Percentiles rank a stretch among this genome's conserved stretches.
These are phyloP conservation scores for Debaryomyces maramus DNA, from an alignment of 805 yeast species.

Conservation along the genomic window DNA sequence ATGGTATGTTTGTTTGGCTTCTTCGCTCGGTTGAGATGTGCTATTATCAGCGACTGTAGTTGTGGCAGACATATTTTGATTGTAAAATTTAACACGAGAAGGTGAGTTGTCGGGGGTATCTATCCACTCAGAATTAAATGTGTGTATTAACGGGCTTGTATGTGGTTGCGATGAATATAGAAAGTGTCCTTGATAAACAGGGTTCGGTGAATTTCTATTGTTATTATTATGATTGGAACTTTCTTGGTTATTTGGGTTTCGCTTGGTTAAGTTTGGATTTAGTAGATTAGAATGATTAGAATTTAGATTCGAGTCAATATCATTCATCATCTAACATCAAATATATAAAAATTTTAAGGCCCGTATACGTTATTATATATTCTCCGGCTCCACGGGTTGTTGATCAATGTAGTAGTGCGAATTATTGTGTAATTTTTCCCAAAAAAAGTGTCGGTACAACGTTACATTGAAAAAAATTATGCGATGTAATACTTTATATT, in stretches of 20 bases:
- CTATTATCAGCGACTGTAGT: conserved; percentile 9
- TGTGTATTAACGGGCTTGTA: conserved; percentile 7
- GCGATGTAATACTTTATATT: not conserved
- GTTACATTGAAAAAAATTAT: not conserved
- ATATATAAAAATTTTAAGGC: not conserved
- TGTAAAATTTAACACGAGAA: conserved; percentile 10
- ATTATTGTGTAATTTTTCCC: no score
- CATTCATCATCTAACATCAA: conserved; percentile 8
- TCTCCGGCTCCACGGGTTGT: not conserved
- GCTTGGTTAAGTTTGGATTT: not conserved
- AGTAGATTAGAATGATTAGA: conserved; percentile 1
- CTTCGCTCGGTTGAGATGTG: conserved; percentile 6
- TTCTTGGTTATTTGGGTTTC: not conserved
- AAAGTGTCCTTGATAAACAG: not conserved
- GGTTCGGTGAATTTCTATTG: not conserved
- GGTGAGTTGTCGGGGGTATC: conserved; percentile 19
- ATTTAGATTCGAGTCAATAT: conserved; percentile 5
- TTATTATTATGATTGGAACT: not conserved
- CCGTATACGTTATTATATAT: not conserved
- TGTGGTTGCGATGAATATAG: conserved; percentile 4
- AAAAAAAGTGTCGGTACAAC: no score
- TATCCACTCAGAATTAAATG: conserved; percentile 28
- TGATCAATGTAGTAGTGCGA: no score
- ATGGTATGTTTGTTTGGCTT: conserved; percentile 6
- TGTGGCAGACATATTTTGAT: conserved; percentile 15